Conservation (phyloP, 148 eudicot genomes). For the Amaranthus cruentus region DNA sequence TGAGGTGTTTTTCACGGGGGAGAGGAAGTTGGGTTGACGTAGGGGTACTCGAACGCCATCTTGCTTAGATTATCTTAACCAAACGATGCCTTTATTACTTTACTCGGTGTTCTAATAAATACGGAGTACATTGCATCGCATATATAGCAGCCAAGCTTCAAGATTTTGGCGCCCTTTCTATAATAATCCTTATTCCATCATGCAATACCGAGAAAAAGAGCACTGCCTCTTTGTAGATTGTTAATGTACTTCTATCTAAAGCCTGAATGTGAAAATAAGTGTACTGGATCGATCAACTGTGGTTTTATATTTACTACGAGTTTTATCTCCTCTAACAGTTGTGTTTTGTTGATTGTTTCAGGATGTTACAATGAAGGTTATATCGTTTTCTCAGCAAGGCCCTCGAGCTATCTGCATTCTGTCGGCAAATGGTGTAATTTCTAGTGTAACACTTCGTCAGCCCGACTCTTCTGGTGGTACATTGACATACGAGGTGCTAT, state of each 20-base stretch:
- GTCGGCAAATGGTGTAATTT: conserved; percentile 87
- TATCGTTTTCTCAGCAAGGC: conserved; percentile 98
- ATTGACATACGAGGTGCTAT: conserved; percentile 87
- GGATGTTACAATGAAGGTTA: conserved; percentile 95
- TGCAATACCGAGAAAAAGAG: no score
- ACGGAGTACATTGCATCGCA: neutral
- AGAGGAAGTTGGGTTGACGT: neutral
- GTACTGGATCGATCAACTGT: neutral
- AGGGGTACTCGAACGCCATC: neutral
- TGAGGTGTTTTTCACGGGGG: neutral
- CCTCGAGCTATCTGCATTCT: conserved; percentile 93
- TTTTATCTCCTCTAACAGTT: neutral
- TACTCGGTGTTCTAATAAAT: neutral
- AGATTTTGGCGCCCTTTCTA: neutral
- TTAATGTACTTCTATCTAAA: neutral
- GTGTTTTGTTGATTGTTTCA: conserved; percentile 27
- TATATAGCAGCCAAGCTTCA: neutral
- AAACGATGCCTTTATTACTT: neutral
- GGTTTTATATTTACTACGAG: neutral
- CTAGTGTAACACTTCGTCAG: conserved; percentile 94
- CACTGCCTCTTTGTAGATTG: neutral
- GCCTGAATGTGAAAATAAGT: neutral
- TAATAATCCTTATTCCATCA: neutral
- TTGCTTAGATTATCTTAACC: neutral
- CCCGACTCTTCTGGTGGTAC: conserved; percentile 98